Percentiles rank a stretch among this genome's conserved stretches.
Conservation (phyloP, 2,329 filamentous ascomycete genomes). For the Monilinia aucupariae region DNA sequence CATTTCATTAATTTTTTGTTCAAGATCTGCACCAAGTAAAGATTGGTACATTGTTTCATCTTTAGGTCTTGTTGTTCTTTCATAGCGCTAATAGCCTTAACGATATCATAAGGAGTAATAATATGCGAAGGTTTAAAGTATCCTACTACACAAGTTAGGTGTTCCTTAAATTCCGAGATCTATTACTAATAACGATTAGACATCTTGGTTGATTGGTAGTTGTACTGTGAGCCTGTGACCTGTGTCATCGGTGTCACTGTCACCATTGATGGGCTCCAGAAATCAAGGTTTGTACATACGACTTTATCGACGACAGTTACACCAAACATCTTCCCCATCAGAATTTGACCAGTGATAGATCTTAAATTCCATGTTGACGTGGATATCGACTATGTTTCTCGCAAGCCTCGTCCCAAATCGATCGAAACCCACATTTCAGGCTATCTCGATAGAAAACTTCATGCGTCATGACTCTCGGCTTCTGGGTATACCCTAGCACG, state of each 20-base stretch:
- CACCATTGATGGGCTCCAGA: background rate
- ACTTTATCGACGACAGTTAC: background rate
- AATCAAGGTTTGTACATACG: background rate
- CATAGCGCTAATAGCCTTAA: background rate
- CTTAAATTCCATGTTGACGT: background rate
- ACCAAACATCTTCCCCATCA: background rate
- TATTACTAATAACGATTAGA: background rate
- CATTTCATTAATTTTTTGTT: no score
- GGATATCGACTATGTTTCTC: background rate
- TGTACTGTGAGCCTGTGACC: background rate
- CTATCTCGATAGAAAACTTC: background rate
- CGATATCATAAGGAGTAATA: background rate
- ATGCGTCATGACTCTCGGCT: background rate
- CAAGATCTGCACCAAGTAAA: no score
- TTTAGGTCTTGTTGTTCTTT: background rate
- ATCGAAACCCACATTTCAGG: background rate
- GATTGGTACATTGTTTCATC: no score
- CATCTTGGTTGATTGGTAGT: background rate
- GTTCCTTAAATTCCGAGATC: background rate
- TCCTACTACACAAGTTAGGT: background rate
- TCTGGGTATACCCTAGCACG: background rate
- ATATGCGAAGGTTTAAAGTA: background rate
- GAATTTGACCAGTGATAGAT: background rate
- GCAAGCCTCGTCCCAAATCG: background rate
- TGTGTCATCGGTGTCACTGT: background rate